A percentile compares a stretch with the other conserved stretches of the same genome.
Conservation (phyloP, 1,139 yeast genomes). For the Hansenula lynferdii region DNA sequence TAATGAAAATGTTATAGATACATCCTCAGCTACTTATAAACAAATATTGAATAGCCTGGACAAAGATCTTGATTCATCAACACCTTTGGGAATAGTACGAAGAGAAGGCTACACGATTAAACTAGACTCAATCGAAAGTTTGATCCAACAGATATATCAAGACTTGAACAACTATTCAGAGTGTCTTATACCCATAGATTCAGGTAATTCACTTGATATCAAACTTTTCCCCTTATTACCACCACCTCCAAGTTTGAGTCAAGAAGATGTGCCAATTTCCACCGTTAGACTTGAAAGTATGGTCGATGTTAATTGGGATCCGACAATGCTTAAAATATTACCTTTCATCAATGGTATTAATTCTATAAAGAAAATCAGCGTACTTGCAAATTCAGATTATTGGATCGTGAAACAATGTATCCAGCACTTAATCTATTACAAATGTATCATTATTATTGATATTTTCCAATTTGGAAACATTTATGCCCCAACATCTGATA, state of each 20-base stretch:
- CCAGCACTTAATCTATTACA: conserved; percentile 86
- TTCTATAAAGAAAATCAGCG: conserved; percentile 72
- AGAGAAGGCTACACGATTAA: conserved; percentile 31
- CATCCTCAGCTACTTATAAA: conserved; percentile 17
- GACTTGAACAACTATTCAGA: conserved; percentile 94
- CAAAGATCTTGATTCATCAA: conserved; percentile 18
- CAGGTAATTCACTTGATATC: conserved; percentile 86
- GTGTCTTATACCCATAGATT: conserved; percentile 90
- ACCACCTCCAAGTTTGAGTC: conserved; percentile 61
- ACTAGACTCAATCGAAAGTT: conserved; percentile 64
- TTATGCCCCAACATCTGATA: conserved; percentile 83
- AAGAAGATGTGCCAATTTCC: conserved; percentile 81
- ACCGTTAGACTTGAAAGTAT: conserved; percentile 67
- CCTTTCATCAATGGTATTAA: conserved; percentile 89
- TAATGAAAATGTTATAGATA: not conserved
- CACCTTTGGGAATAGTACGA: conserved; percentile 19
- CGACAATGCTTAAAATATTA: conserved; percentile 83
- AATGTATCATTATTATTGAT: conserved; percentile 77
- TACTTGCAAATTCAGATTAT: conserved; percentile 78
- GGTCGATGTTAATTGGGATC: conserved; percentile 94
- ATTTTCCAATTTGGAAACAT: conserved; percentile 85
- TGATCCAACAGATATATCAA: conserved; percentile 84
- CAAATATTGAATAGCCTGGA: conserved; percentile 24
- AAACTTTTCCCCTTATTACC: conserved; percentile 84
- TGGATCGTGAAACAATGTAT: conserved; percentile 79